Evolutionary conservation across 2,329 filamentous ascomycete species (phyloP).

Genomic region (Phyllosticta citrichinensis): DNA sequence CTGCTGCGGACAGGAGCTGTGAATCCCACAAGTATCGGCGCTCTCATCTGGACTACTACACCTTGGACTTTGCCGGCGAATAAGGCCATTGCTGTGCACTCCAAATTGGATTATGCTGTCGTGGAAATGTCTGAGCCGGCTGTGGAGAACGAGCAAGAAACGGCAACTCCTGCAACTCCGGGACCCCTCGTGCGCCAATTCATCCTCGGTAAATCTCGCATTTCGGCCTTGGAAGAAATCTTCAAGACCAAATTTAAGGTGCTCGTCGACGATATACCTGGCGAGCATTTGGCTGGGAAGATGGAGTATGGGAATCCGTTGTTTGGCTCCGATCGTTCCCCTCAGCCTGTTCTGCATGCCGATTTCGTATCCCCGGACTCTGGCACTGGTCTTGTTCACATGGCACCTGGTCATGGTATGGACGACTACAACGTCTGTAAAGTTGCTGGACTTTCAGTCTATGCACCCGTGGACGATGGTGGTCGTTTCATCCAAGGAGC

Average conservation of each 20-base stretch:
- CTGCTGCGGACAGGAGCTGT: conserved; percentile 19
- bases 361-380: conserved; percentile 83
- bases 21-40: conserved; percentile 43
- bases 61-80: conserved; percentile 97
- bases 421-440: conserved; percentile 86
- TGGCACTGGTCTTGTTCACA: conserved; percentile 91
- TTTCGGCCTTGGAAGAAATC: conserved; percentile 42
- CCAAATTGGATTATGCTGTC: conserved; percentile 63
- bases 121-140: conserved; percentile 35
- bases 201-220: conserved; percentile 60
- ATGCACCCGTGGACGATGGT: conserved; percentile 73
- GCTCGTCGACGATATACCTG: conserved; percentile 48
- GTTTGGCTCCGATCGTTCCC: conserved; percentile 44
- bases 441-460: conserved; percentile 56
- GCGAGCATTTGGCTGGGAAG: conserved; percentile 52
- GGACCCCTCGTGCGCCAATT: conserved; percentile 33
- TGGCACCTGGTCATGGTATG: conserved; percentile 90
- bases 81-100: conserved; percentile 72
- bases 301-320: conserved; percentile 50
- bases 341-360: conserved; percentile 67
- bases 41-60: conserved; percentile 97
- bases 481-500: conserved; percentile 75
- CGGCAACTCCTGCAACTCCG: conserved; percentile 14
- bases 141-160: conserved; percentile 15
- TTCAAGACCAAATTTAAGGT: conserved; percentile 32